Evolutionary conservation across 331 rosid genomes (phyloP), one percentile per base, ranked within the genome.

Genomic region (Prunus yedoensis): DNA sequence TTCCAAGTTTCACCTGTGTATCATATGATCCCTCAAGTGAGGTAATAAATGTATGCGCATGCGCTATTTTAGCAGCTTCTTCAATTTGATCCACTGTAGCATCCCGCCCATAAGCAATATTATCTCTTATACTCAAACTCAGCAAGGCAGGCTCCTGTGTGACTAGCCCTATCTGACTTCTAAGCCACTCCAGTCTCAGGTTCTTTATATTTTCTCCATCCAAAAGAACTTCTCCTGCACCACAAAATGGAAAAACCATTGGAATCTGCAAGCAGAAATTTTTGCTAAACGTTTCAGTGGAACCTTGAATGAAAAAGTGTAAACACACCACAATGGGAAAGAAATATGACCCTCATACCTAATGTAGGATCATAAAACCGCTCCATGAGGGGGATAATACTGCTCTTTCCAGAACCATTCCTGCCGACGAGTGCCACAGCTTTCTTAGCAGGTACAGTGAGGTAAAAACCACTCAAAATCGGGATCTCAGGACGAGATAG

Each of bases 401-500:
- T 95, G 79, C 99, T 95, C 80, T 95, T 95, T 73, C 99, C 99
- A 68, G 99, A 95, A 70, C 99, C 99, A 87, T 92, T 95, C 82
- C 97, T 89, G 80, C 99, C 99, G 47, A 95, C 99, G 70, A 95
- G 99, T 74, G 99, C 99, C 83, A 95, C 99, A 10, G 99, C 89
- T 84, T 95, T 95, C 90, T 92, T 95, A 64, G 99, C 97, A 83
- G 99, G 99, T 67, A 95, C 99, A n/a, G 97, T 84, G 81, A 95
- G 97, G 88, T 88, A 95, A 87, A 95, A 95, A 47, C 97, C 98
- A 89, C 99, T 92, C 87, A 95, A 88, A 74, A 95, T 95, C 66
- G 99, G 98, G 84, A 95, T 95, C 89, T 95, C 99, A 17, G 99
- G 99, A 82, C 99, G 98, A 77, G 99, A 95, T 73, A 92, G 93